Evolutionary conservation across 2,329 filamentous ascomycete species (phyloP), one percentile per base, ranked within the genome.

Genomic region (Mycogone perniciosa): DNA sequence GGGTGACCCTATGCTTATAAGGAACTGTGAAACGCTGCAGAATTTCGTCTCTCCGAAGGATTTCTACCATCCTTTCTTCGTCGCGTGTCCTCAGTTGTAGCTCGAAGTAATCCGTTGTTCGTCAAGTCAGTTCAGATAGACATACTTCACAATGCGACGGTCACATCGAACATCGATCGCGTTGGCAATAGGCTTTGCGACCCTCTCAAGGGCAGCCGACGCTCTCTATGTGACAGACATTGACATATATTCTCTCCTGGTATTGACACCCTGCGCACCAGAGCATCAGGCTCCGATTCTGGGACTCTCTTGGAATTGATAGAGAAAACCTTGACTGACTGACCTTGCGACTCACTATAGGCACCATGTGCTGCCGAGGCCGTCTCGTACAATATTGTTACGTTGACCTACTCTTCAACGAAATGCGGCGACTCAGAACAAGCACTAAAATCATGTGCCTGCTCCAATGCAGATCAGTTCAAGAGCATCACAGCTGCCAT

Each of bases 361-460:
- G 76, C 76, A 37, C 74, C 75, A 27, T 81, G 77, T 59, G 77
- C 70, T 4, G 67, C 71, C 52, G 65, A 61, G 2, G 77, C 74
- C 7, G 51, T 80, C 37, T 71, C 67, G 2, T 68, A 71, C 52
- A 69, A 71, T 50, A 61, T 81, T 55, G 65, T 69, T 52, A 52
- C 57, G 34, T 67, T 73, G 55, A 78, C 76, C 0, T 59, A 65
- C 30, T 63, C 66, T 7, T 65, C 64, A 42, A 39, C 45, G 26
- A 48, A 41, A 44, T 80, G 76, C 54, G 71, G 71, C 10, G 64
- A 71, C 29, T 71, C 62, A 5, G 71, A 70, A 10, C 67, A 69
- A 4, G 71, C 67, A 4, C 62, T 80, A 7, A 76, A 79, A 55
- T 71, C 70, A 7, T 81, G 77, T 51, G 68, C 77, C n/a, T 81